Conservation (phyloP, 2,329 filamentous ascomycete genomes). For the Chaetomium strumarium region DNA sequence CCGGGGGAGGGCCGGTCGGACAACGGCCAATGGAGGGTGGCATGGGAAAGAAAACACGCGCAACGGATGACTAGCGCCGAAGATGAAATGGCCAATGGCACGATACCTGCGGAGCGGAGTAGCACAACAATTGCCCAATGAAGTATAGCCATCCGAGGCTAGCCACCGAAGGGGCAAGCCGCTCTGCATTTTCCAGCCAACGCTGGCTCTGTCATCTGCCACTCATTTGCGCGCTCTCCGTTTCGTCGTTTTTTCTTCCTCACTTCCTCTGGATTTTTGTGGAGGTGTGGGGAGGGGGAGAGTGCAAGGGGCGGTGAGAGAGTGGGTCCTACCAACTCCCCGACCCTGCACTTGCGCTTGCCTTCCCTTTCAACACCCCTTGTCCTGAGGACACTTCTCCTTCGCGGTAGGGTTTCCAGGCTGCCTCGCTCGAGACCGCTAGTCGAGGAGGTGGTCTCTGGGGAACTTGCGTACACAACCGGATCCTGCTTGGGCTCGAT, state of each 20-base stretch:
- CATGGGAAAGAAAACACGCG: constrained; percentile 44
- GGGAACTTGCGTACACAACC: neutral
- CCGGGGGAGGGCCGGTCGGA: constrained; percentile 30
- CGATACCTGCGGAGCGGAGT: constrained; percentile 33
- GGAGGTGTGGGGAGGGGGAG: neutral
- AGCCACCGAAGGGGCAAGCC: constrained; percentile 28
- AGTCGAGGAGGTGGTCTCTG: neutral
- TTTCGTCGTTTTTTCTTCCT: neutral
- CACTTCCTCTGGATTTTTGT: no score
- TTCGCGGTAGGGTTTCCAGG: neutral
- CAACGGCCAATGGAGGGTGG: constrained; percentile 33
- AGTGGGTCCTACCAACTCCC: constrained; percentile 13
- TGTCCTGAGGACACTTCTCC: neutral
- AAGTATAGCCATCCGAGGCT: constrained; percentile 43
- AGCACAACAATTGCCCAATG: constrained; percentile 44
- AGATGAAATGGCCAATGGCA: constrained; percentile 50
- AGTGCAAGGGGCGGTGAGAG: constrained; percentile 25
- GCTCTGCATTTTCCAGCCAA: constrained; percentile 14
- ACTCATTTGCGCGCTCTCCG: constrained; percentile 11
- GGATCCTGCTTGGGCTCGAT: neutral
- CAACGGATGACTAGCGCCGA: constrained; percentile 37
- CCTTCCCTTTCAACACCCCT: constrained; percentile 11
- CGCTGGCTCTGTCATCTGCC: constrained; percentile 12
- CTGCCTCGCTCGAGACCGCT: constrained; percentile 19
- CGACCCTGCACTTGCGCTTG: constrained; percentile 17